Evolutionary conservation across 441 rosid species (phyloP).

Genomic region (Theobroma grandiflorum): DNA sequence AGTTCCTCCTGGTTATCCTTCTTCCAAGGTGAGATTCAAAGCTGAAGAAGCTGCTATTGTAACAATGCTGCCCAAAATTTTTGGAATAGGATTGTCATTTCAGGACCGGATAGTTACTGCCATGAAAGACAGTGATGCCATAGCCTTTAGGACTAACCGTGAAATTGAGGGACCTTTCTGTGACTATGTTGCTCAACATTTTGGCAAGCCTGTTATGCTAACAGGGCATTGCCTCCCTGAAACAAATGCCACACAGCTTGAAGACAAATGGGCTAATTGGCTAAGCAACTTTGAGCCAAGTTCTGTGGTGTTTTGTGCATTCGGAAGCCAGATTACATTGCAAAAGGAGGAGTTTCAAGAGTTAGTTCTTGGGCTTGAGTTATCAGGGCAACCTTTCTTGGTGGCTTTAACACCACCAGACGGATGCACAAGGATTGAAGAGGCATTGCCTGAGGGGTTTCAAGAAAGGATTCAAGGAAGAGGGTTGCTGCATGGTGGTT

Average conservation of each 20-base stretch:
- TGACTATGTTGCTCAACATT: constrained; percentile 53
- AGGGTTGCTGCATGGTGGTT: constrained; percentile 23
- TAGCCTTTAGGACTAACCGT: constrained; percentile 59
- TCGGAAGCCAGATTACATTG: too few species aligned
- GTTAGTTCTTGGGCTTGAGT: too few species aligned
- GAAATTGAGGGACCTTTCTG: constrained; percentile 60
- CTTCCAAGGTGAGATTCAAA: too few species aligned
- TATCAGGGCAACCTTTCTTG: too few species aligned
- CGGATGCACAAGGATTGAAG: constrained; percentile 46
- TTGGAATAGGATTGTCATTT: constrained; percentile 53
- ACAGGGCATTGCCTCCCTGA: constrained; percentile 49
- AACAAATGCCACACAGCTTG: constrained; percentile 29
- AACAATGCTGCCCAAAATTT: constrained; percentile 7
- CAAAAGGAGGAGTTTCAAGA: too few species aligned
- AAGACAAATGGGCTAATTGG: background rate
- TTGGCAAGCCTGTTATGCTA: constrained; percentile 40
- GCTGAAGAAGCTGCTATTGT: background rate
- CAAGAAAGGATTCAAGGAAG: constrained; percentile 53
- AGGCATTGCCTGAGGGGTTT: constrained; percentile 65
- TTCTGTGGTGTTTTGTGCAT: too few species aligned
- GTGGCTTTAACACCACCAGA: constrained; percentile 19
- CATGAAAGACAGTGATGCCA: constrained; percentile 48
- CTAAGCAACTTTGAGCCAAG: too few species aligned
- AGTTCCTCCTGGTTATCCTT: too few species aligned
- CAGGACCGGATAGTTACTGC: constrained; percentile 42